Conservation (phyloP, 345 rosid species). For the Pugionium dolabratum region DNA sequence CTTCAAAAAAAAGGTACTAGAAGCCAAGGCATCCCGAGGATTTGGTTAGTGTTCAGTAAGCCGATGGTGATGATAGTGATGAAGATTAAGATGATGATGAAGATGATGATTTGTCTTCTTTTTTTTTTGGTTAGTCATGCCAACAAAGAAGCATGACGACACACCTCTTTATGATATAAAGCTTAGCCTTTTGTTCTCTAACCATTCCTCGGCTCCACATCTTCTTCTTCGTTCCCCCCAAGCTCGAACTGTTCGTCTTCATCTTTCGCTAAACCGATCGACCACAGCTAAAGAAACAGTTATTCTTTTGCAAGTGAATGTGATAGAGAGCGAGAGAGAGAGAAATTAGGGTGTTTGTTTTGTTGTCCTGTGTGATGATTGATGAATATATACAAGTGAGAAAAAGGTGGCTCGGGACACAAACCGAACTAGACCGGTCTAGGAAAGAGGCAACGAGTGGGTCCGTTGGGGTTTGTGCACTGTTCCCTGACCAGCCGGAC, state of each 20-base stretch:
- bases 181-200: slow-evolving; percentile 79
- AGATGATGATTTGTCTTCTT: not conserved
- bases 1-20: too few relatives aligned
- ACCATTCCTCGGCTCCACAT: slow-evolving; percentile 64
- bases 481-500: slow-evolving; percentile 66
- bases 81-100: not conserved
- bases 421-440: slow-evolving; percentile 51
- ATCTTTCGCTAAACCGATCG: slow-evolving; percentile 28
- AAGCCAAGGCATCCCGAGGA: too few relatives aligned
- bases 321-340: not conserved
- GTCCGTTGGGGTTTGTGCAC: slow-evolving; percentile 61
- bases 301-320: not conserved
- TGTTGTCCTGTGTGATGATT: too few relatives aligned
- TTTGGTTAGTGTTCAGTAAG: too few relatives aligned
- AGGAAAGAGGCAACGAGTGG: slow-evolving; percentile 64
- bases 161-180: slow-evolving; percentile 82
- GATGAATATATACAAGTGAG: slow-evolving; percentile 43
- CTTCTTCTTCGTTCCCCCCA: slow-evolving; percentile 71
- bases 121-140: slow-evolving; percentile 53
- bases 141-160: slow-evolving; percentile 85
- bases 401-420: slow-evolving; percentile 41
- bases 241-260: slow-evolving; percentile 56
- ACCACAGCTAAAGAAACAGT: slow-evolving; percentile 1
- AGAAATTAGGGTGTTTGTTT: not conserved
- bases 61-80: too few relatives aligned